A percentile compares a stretch with the other conserved stretches of the same genome.
These are phyloP conservation scores for Penicillium paneum DNA, from an alignment of 2,329 filamentous ascomycete species.

Conservation along the genomic window DNA sequence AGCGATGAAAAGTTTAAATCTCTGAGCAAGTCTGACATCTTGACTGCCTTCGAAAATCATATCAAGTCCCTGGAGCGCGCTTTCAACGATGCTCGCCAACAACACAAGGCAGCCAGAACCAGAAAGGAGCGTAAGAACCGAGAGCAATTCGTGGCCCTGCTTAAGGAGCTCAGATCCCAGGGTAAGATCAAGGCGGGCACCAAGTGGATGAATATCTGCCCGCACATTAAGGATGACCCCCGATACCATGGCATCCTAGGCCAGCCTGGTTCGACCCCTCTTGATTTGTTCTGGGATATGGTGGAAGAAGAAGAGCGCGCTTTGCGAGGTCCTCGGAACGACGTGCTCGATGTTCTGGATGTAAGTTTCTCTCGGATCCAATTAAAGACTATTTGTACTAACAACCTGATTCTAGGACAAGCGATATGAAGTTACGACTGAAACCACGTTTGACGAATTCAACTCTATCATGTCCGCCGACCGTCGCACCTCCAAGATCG, in stretches of 20 bases:
- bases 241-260: constrained; percentile 82
- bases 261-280: constrained; percentile 76
- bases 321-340: constrained; percentile 75
- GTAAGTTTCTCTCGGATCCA: constrained; percentile 51
- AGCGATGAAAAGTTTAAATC: constrained; percentile 79
- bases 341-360: constrained; percentile 83
- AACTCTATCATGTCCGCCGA: constrained; percentile 76
- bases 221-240: constrained; percentile 71
- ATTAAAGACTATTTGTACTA: constrained; percentile 26
- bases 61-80: constrained; percentile 87
- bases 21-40: constrained; percentile 82
- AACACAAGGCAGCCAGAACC: constrained; percentile 75
- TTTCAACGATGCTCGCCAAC: constrained; percentile 87
- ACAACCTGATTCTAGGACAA: constrained; percentile 62
- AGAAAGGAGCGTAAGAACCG: constrained; percentile 82
- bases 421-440: constrained; percentile 82
- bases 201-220: constrained; percentile 82
- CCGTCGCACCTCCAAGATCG: constrained; percentile 81
- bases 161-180: constrained; percentile 68
- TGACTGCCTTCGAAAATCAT: constrained; percentile 91
- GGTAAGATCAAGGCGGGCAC: constrained; percentile 84
- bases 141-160: constrained; percentile 72
- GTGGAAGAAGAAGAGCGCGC: constrained; percentile 89
- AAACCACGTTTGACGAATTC: constrained; percentile 88
- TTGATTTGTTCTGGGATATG: constrained; percentile 94